phyloP scores from a whole-genome alignment of 2,329 filamentous ascomycete genomes.

The Dryadomyces quercivorus region DNA sequence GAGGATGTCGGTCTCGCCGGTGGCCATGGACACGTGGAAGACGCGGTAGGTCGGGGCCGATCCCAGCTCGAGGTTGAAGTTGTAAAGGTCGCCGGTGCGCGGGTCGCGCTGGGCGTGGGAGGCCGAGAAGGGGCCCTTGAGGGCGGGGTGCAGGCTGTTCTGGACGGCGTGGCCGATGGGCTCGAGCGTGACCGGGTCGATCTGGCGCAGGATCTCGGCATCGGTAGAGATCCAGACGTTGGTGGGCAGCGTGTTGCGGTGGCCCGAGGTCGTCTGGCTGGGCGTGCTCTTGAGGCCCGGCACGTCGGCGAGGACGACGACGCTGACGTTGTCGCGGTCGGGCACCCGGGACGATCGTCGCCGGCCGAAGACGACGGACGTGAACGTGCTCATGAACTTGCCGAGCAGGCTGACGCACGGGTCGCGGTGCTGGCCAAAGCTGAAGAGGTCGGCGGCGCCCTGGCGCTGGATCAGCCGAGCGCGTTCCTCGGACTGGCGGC shows the following conservation, averaged over 20 bases:
- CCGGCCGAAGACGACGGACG: slow-evolving; percentile 7
- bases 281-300: slow-evolving; percentile 12
- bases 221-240: slow-evolving; percentile 47
- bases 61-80: slow-evolving; percentile 65
- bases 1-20: slow-evolving; percentile 57
- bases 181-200: slow-evolving; percentile 62
- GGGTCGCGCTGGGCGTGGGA: slow-evolving; percentile 65
- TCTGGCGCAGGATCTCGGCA: slow-evolving; percentile 39
- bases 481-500: slow-evolving; percentile 52
- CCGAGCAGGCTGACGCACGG: slow-evolving; percentile 62
- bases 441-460: slow-evolving; percentile 43
- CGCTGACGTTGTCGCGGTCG: slow-evolving; percentile 42
- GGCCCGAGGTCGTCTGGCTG: background rate
- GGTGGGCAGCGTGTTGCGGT: slow-evolving; percentile 21
- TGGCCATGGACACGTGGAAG: slow-evolving; percentile 49
- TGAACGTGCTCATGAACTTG: slow-evolving; percentile 56
- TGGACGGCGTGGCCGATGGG: slow-evolving; percentile 55
- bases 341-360: slow-evolving; percentile 13
- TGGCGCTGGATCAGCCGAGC: slow-evolving; percentile 47
- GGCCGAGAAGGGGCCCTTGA: slow-evolving; percentile 55
- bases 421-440: slow-evolving; percentile 61
- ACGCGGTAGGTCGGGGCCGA: slow-evolving; percentile 50
- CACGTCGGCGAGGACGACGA: slow-evolving; percentile 52
- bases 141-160: slow-evolving; percentile 47
- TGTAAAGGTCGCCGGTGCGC: slow-evolving; percentile 62